Percentiles rank a stretch among this genome's conserved stretches.
Conservation (phyloP, 768 basidiomycete genomes). For the Lyophyllum semitale region DNA sequence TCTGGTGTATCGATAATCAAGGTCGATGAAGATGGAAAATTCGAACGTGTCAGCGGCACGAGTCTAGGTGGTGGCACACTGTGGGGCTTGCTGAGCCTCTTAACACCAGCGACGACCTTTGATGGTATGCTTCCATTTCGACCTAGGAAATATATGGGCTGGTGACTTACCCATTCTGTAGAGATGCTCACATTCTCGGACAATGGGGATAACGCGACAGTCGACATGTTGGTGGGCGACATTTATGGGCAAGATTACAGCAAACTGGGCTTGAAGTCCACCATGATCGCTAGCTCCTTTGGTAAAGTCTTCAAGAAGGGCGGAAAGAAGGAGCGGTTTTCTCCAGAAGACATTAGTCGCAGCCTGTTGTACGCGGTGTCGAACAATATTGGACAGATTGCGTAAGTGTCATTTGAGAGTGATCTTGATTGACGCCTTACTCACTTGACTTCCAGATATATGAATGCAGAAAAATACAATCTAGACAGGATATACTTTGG, state of each 20-base stretch:
- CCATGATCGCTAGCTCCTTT: slow-evolving; percentile 97
- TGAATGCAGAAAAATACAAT: slow-evolving; percentile 99
- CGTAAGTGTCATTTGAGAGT: slow-evolving; percentile 59
- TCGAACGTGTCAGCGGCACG: slow-evolving; percentile 96
- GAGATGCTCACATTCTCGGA: slow-evolving; percentile 97
- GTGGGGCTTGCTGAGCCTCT: slow-evolving; percentile 91
- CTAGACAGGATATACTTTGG: slow-evolving; percentile 98
- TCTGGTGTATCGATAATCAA: slow-evolving; percentile 97
- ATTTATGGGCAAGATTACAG: slow-evolving; percentile 99
- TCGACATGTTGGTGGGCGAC: slow-evolving; percentile 99
- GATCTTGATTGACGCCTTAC: slow-evolving; percentile 2
- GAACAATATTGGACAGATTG: slow-evolving; percentile 99
- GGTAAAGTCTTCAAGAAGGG: slow-evolving; percentile 97
- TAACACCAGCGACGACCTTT: slow-evolving; percentile 94
- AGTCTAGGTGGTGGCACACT: slow-evolving; percentile 96
- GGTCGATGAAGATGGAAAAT: slow-evolving; percentile 92
- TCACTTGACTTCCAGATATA: slow-evolving; percentile 61
- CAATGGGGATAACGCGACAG: slow-evolving; percentile 86
- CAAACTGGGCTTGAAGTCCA: slow-evolving; percentile 94
- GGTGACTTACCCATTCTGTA: slow-evolving; percentile 32
- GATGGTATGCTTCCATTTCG: slow-evolving; percentile 69
- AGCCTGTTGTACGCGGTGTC: slow-evolving; percentile 95
- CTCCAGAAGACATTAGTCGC: slow-evolving; percentile 90
- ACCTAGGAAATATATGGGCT: slow-evolving; percentile 4
- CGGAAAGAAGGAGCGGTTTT: slow-evolving; percentile 75